Evolutionary conservation across 1,284 basidiomycete genomes (phyloP).

Genomic region (Butyriboletus regius): DNA sequence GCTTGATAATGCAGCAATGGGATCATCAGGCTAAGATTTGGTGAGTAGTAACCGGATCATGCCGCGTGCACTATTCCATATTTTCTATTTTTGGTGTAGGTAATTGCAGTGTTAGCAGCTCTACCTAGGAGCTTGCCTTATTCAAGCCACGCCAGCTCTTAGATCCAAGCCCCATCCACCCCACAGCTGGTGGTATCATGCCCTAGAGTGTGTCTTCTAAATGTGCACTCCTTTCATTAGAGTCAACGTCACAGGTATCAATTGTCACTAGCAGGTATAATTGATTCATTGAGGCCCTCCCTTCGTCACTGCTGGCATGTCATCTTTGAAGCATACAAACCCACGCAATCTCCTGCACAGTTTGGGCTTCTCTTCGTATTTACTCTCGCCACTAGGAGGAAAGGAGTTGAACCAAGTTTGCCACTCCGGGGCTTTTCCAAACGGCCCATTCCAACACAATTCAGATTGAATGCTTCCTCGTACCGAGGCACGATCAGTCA

Average conservation of each 20-base stretch:
- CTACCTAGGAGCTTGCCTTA: too few species aligned
- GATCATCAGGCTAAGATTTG: too few species aligned
- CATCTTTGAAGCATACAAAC: constrained; percentile 37
- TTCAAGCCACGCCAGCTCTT: too few species aligned
- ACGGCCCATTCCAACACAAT: constrained; percentile 49
- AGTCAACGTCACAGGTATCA: constrained; percentile 15
- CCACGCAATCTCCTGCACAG: constrained; percentile 34
- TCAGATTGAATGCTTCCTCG: constrained; percentile 43
- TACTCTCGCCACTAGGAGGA: constrained; percentile 17
- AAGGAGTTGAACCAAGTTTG: constrained; percentile 44
- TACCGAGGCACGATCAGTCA: constrained; percentile 64
- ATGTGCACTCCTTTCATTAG: constrained; percentile 8
- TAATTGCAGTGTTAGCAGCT: too few species aligned
- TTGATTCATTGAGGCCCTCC: constrained; percentile 5
- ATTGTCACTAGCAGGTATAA: constrained; percentile 14
- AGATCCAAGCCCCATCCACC: too few species aligned
- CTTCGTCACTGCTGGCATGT: neutral
- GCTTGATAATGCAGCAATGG: too few species aligned
- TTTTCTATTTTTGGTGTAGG: too few species aligned
- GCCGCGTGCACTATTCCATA: too few species aligned
- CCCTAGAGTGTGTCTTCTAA: constrained; percentile 20
- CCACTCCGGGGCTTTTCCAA: constrained; percentile 47
- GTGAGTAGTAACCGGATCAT: too few species aligned
- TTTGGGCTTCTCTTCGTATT: constrained; percentile 22
- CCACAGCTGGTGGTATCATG: constrained; percentile 23